phyloP scores from a whole-genome alignment of 768 basidiomycete genomes.

The Suillus clintonianus region DNA sequence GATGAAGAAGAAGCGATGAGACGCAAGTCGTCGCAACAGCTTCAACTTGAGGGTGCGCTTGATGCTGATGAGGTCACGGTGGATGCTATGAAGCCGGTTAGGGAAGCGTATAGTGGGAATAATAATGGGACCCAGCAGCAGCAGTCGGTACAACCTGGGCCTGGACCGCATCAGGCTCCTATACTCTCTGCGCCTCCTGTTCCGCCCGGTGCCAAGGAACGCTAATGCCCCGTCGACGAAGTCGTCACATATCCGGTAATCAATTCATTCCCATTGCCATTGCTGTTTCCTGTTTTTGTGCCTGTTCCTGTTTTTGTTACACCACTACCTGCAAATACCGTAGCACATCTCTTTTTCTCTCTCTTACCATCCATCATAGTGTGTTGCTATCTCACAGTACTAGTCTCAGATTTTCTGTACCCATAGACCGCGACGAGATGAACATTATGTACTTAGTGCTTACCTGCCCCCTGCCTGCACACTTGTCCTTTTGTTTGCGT shows the following conservation, averaged over 20 bases:
- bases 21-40: constrained; percentile 21
- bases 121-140: constrained; percentile 9
- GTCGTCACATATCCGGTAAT: constrained; percentile 5
- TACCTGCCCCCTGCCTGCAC: background rate
- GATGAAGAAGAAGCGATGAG: constrained; percentile 51
- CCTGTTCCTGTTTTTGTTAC: background rate
- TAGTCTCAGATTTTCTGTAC: constrained; percentile 5
- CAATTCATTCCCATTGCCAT: background rate
- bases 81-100: constrained; percentile 69
- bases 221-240: constrained; percentile 10
- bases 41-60: constrained; percentile 7
- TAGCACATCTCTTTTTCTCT: constrained; percentile 1
- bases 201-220: constrained; percentile 7
- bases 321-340: background rate
- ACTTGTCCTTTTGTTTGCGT: background rate
- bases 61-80: constrained; percentile 30
- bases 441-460: constrained; percentile 12
- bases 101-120: background rate
- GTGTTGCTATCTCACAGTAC: constrained; percentile 10
- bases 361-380: background rate
- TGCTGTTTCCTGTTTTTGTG: background rate
- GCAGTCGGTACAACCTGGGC: background rate
- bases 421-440: constrained; percentile 4
- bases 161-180: constrained; percentile 25
- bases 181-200: constrained; percentile 35